Evolutionary conservation across 1,284 basidiomycete genomes (phyloP), one percentile per base, ranked within the genome.

Genomic region (Fomitiporia mediterranea): DNA sequence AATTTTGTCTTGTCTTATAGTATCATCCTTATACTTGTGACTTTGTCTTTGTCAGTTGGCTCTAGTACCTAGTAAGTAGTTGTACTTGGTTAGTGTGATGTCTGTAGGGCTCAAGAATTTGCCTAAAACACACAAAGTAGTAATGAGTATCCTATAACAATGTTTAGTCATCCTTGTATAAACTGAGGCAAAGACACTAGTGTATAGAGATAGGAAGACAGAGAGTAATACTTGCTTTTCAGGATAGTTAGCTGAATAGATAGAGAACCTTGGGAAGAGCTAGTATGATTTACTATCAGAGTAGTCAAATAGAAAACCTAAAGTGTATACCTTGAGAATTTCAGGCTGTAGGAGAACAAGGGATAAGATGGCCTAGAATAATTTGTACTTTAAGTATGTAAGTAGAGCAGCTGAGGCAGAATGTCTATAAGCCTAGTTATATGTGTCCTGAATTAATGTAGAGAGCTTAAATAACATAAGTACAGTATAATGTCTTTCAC

Each of bases 181-280:
- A 40, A 49, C 23, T 17, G 44, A n/a, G 8, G n/a, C n/a, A 19
- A 27, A 35, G 30, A 37, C 46, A 51, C n/a, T n/a, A 51, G 27
- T 37, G 4, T 15, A 17, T 28, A 23, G 19, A 30, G 8, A 46
- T 21, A 37, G 39, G 11, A 43, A 23, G 23, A 38, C 11, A 38
- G 11, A 23, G 21, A 6, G 30, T 11, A 23, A n/a, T n/a, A 57
- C 66, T 52, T 55, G 72, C 72, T 70, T 72, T 58, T 74, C 72
- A 1, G 71, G 73, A 59, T 74, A 75, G 61, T 74, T 72, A 1
- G 71, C 72, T 8, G 70, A 69, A 55, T 75, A 74, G 13, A 66
- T 67, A 30, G 72, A 67, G 23, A 74, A 56, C 2, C 68, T 63
- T 34, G 68, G 67, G 58, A 67, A 74, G 2, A 72, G 27, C 1